These are phyloP conservation scores for Cotoneaster glaucophyllus DNA, from an alignment of 306 rosid genomes.

Conservation along the genomic window DNA sequence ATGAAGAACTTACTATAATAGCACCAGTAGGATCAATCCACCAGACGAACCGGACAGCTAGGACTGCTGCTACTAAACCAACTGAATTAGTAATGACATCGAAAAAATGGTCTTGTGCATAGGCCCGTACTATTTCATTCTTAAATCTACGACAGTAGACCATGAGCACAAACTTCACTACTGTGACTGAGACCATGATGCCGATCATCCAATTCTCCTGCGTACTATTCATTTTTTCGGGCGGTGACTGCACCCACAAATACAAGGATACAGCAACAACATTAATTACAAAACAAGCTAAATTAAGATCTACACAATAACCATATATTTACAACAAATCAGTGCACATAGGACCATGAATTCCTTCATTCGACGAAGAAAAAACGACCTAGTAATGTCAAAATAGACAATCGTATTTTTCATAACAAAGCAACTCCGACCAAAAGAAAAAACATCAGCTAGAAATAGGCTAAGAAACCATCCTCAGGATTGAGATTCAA, in stretches of 20 bases:
- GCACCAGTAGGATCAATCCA: slow-evolving; percentile 88
- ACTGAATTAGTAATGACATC: slow-evolving; percentile 75
- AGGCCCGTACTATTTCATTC: slow-evolving; percentile 64
- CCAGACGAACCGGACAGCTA: slow-evolving; percentile 52
- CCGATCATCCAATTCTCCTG: slow-evolving; percentile 58
- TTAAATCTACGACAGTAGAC: slow-evolving; percentile 62
- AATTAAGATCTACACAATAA: neutral
- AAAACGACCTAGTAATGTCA: neutral
- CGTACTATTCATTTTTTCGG: slow-evolving; percentile 15
- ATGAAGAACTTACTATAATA: slow-evolving; percentile 49
- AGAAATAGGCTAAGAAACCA: neutral
- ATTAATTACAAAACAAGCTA: neutral
- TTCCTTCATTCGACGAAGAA: neutral
- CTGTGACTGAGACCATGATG: slow-evolving; percentile 61
- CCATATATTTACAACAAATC: neutral
- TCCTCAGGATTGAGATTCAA: neutral
- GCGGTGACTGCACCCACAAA: slow-evolving; percentile 26
- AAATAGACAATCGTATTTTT: neutral
- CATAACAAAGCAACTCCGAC: neutral
- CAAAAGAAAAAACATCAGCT: too few relatives aligned
- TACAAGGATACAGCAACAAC: neutral
- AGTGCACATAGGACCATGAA: neutral
- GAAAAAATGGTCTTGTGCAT: slow-evolving; percentile 73
- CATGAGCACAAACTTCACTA: slow-evolving; percentile 76
- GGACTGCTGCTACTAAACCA: slow-evolving; percentile 72